Evolutionary conservation across 2,329 filamentous ascomycete genomes (phyloP).

Genomic region (Fonsecaea pedrosoi): DNA sequence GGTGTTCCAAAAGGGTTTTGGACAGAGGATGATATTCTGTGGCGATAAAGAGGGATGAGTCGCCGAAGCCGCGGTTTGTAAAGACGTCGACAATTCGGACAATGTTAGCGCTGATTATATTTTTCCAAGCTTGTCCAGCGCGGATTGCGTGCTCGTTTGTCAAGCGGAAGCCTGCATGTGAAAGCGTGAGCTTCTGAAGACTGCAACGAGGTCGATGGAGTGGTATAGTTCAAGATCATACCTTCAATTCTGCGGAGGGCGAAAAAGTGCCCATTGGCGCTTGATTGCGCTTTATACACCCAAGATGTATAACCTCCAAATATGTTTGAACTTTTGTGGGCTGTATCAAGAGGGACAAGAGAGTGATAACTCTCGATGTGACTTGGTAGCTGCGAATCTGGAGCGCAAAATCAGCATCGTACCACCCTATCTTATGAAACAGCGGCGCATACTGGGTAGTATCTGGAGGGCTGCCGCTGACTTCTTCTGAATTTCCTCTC

Average conservation of each 20-base stretch:
- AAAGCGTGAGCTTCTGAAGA: not conserved
- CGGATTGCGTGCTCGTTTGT: constrained; percentile 89
- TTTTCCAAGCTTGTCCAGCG: constrained; percentile 86
- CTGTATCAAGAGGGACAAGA: constrained; percentile 84
- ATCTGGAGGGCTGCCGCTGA: constrained; percentile 83
- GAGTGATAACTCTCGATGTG: constrained; percentile 88
- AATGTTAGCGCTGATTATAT: constrained; percentile 78
- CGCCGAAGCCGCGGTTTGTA: constrained; percentile 88
- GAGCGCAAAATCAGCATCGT: constrained; percentile 25
- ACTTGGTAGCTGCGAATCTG: constrained; percentile 73
- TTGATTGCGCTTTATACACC: constrained; percentile 92
- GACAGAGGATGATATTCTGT: constrained; percentile 92
- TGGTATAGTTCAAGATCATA: constrained; percentile 41
- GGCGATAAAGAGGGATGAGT: constrained; percentile 92
- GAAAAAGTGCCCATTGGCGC: constrained; percentile 87
- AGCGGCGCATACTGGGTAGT: constrained; percentile 71
- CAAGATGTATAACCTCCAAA: constrained; percentile 85
- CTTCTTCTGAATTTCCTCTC: constrained; percentile 89
- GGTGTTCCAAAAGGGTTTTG: constrained; percentile 85
- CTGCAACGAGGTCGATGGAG: not conserved
- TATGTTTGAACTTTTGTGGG: constrained; percentile 76
- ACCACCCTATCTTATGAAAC: not conserved
- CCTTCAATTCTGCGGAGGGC: constrained; percentile 84
- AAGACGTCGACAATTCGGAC: constrained; percentile 92
- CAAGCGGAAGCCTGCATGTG: constrained; percentile 72